phyloP scores from a whole-genome alignment of 345 rosid genomes.

The Zanthoxylum bungeanum region DNA sequence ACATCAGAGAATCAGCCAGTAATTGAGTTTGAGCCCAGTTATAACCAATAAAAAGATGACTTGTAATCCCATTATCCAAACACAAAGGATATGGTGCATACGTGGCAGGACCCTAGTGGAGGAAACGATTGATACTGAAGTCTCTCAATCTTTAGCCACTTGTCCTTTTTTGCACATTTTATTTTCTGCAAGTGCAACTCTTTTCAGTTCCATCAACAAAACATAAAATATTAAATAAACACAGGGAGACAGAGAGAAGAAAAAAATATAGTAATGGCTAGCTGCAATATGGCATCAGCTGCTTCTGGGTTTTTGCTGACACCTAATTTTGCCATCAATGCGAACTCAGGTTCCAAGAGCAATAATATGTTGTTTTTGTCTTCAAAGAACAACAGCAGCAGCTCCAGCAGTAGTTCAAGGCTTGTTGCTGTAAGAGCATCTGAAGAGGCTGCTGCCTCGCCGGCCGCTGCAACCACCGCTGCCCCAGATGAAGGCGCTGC shows the following conservation, averaged over 20 bases:
- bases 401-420: conserved; percentile 44
- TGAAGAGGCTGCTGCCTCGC: conserved; percentile 51
- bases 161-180: conserved; percentile 4
- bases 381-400: conserved; percentile 23
- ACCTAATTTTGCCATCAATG: conserved; percentile 33
- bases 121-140: conserved; percentile 33
- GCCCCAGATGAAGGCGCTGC: conserved; percentile 36
- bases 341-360: conserved; percentile 36
- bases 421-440: conserved; percentile 60
- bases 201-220: no score
- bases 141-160: no score
- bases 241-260: no score
- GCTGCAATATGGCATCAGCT: conserved; percentile 66
- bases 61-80: conserved; percentile 45
- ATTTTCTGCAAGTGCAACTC: not conserved
- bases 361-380: conserved; percentile 45
- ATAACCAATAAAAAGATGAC: not conserved
- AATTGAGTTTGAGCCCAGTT: no score
- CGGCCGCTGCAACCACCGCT: no score
- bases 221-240: not conserved
- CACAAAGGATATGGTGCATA: conserved; percentile 42
- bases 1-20: no score
- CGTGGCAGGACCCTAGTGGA: conserved; percentile 64
- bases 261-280: conserved; percentile 62
- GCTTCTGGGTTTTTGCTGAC: conserved; percentile 57